Evolutionary conservation across 2,329 filamentous ascomycete species (phyloP), one percentile per base, ranked within the genome.

Genomic region (Laburnicola sp.): DNA sequence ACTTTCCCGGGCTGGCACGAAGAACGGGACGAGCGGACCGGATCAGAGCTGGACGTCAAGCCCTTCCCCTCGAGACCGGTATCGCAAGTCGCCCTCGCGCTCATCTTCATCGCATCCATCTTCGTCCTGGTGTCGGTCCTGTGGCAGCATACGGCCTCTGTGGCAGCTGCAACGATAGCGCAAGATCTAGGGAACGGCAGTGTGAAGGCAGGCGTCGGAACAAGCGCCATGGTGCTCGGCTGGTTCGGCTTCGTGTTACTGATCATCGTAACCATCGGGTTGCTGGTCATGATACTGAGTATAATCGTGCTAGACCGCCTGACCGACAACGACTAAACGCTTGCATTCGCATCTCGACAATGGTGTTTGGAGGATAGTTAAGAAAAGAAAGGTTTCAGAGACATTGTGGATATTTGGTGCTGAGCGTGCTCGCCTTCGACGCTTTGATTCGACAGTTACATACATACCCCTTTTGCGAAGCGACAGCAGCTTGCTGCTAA

Each of bases 1-100:
- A 97, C 94, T 30, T 99, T 97, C 76, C 94, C 94, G 1, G 92
- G 92, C 58, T 99, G 94, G 91, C 92, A 97, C 75, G 91, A 96
- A 74, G 91, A 96, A 75, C 83, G 86, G 58, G 89, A 94, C 74
- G 85, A 82, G 32, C 80, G 84, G 31, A 78, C 76, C 46, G 92
- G 91, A 45, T 91, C 86, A 42, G 91, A 96, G 65, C 86, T 89
- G 65, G 91, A 96, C 75, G 87, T 96, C 70, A 96, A 95, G 76
- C 91, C 91, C 6, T 96, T 99, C 75, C 94, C 94, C 8, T 94
- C 89, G 31, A 84, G 93, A 36, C 87, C 92, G 8, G 93, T 97
- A 48, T 96, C 90, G 9, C 94, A 99, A 76, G 85, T 96, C 56
- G 91, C 93, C 8, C 81, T 99, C 38, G 91, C 92, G 49, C 89